These are phyloP conservation scores for Colletotrichum tropicicola DNA, from an alignment of 2,329 filamentous ascomycete genomes.

Conservation along the genomic window DNA sequence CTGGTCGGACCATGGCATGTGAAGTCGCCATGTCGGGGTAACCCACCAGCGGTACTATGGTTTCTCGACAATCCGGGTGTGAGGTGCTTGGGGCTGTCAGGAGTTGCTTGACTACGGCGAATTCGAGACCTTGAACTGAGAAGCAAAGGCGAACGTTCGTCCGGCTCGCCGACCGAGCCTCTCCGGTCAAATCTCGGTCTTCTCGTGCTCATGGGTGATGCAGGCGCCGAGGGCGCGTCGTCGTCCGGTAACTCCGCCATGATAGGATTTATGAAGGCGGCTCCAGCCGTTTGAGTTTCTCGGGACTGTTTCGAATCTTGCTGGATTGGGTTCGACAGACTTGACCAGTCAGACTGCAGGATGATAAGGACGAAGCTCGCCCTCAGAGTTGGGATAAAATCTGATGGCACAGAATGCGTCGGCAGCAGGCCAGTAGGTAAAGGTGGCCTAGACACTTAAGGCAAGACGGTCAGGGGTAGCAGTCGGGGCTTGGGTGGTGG, in stretches of 20 bases:
- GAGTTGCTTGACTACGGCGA: conserved; percentile 40
- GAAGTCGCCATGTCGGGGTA: not conserved
- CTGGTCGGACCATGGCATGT: not conserved
- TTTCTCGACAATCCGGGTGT: conserved; percentile 43
- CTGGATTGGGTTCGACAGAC: not conserved
- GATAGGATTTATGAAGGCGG: conserved; percentile 1
- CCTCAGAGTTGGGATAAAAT: not conserved
- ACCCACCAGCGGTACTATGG: conserved; percentile 55
- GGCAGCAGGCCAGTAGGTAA: too few species aligned
- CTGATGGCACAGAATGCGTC: too few species aligned
- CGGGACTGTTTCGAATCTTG: conserved; percentile 1
- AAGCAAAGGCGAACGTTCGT: conserved; percentile 56
- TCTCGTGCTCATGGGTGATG: conserved; percentile 26
- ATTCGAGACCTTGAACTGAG: conserved; percentile 50
- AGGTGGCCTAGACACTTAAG: not conserved
- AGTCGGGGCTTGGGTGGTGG: not conserved
- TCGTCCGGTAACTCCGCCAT: conserved; percentile 24
- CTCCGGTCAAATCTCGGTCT: conserved; percentile 27
- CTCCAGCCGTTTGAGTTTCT: conserved; percentile 18
- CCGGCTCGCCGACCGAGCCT: conserved; percentile 34
- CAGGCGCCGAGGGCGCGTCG: conserved; percentile 23
- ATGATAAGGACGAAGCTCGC: too few species aligned
- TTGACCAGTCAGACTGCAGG: not conserved
- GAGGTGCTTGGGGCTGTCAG: conserved; percentile 33
- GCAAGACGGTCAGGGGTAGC: not conserved